Evolutionary conservation across 345 rosid genomes (phyloP), one percentile per base, ranked within the genome.

Genomic region (Aquilaria yunnanensis): DNA sequence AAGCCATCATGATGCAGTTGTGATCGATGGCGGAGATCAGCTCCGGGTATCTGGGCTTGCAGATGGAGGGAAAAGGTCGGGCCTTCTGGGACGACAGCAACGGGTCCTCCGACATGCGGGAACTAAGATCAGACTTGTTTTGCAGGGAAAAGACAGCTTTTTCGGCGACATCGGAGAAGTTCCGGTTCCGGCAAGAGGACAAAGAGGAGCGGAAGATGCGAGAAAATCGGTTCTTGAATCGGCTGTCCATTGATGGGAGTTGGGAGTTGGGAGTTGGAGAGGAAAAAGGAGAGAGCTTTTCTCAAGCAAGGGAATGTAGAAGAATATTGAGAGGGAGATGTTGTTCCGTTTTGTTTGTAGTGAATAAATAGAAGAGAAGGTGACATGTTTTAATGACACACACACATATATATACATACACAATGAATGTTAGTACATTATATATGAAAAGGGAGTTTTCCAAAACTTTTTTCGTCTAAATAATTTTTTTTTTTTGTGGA

Each of bases 191-290:
- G 70, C 97, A 91, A 6, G 89, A 75, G 48, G 66, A 70, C 32
- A 89, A 79, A 46, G 97, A 82, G 61, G 88, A 67, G 2, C 80
- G 83, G 66, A 88, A 75, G 70, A 88, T 67, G 65, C 87, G 83
- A 69, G 91, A 80, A 76, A 91, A 69, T 56, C 81, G 72, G 54
- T 68, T 80, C 73, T 71, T 89, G 67, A 89, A 71, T 56, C 81
- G 69, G 60, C 75, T 80, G 70, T 89, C 97, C 90, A 83, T 90
- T 47, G 23, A 60, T 51, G 60, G 70, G 61, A 56, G 14, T 67
- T 12, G 59, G 70, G 61, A 56, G 14, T 67, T 12, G 59, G 29
- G 12, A 46, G 53, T 23, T 23, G 1, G 52, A 50, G 30, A 45
- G 30, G 53, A 47, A 8, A 52, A 62, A 16, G 57, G 10, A 8